Evolutionary conservation across 2,329 filamentous ascomycete genomes (phyloP), one percentile per base, ranked within the genome.

Genomic region (Talaromyces sp.): DNA sequence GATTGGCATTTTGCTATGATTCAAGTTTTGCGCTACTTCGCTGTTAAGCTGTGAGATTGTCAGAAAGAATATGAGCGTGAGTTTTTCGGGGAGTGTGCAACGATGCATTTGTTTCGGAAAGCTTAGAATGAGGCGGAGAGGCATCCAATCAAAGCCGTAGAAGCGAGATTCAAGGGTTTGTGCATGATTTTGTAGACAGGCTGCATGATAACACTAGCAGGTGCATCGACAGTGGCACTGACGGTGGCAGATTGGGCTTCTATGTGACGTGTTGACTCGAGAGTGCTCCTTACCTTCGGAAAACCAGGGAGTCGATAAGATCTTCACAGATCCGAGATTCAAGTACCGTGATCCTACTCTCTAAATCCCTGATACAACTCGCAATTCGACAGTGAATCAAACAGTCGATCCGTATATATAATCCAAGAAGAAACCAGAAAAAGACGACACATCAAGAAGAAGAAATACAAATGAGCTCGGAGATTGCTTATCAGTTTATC

Each of bases 1-100:
- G 72, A 90, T 83, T 8, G 64, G 33, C 64, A 66, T 66, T n/a
- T 33, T 54, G 50, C 31, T 39, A 15, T 8, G 3, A 6, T 31
- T 31, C 27, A 31, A 6, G 27, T 57, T 17, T 10, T 54, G 3
- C 7, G n/a, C 8, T 6, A 9, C 15, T 31, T 22, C 9, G 37
- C 19, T 43, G 2, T 15, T 3, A 25, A 6, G 19, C 45, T 47
- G 11, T 47, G 22, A 31, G 13, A 17, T 9, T n/a, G 31, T 54
- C 37, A 54, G 50, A 54, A n/a, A 13, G 9, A n/a, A 13, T 33
- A 8, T 10, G 25, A 10, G 25, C 27, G 47, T 31, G 45, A 15
- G 11, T 49, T 27, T 45, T 1, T 27, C 10, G 13, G n/a, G 22
- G 6, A 1, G 17, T 31, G 47, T 50, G 25, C 15, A 13, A 50